Percentiles rank a stretch among this genome's conserved stretches.
Evolutionary conservation across 768 basidiomycete genomes (phyloP).

Genomic region (Tephrocybe rancida): DNA sequence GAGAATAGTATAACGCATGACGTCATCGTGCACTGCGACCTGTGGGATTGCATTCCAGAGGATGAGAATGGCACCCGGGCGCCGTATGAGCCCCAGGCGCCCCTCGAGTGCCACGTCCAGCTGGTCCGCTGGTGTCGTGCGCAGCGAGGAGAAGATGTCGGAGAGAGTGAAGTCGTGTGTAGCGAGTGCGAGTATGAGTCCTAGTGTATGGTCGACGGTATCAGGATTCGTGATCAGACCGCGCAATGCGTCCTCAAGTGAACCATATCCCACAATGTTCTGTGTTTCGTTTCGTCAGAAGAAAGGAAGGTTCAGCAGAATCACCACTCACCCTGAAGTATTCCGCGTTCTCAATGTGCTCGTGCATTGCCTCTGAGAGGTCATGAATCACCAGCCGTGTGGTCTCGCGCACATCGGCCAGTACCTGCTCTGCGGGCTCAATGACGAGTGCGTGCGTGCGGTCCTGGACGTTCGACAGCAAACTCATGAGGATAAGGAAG

Average conservation of each 20-base stretch:
- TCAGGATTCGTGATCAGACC: conserved; percentile 48
- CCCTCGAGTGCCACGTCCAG: conserved; percentile 45
- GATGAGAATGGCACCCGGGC: conserved; percentile 63
- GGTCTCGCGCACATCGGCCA: conserved; percentile 48
- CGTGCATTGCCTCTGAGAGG: conserved; percentile 63
- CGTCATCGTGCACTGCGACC: conserved; percentile 31
- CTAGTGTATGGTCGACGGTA: conserved; percentile 58
- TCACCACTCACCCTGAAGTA: conserved; percentile 65
- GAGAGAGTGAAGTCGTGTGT: conserved; percentile 64
- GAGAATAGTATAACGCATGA: conserved; percentile 55
- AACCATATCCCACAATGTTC: conserved; percentile 65
- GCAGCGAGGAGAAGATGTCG: conserved; percentile 54
- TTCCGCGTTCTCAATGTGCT: conserved; percentile 53
- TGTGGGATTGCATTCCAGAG: conserved; percentile 54
- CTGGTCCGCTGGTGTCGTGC: conserved; percentile 33
- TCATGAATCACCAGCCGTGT: conserved; percentile 66
- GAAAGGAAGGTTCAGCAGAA: not conserved
- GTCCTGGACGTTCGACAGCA: conserved; percentile 61
- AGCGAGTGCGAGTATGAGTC: conserved; percentile 69
- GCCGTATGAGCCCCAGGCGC: conserved; percentile 50
- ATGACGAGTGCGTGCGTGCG: conserved; percentile 29
- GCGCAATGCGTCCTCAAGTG: conserved; percentile 60
- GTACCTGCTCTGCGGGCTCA: conserved; percentile 38
- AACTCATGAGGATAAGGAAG: conserved; percentile 73
- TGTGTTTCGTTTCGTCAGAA: conserved; percentile 22